These are phyloP conservation scores for Rhizophora apiculata DNA, from an alignment of 345 rosid genomes.

Conservation along the genomic window DNA sequence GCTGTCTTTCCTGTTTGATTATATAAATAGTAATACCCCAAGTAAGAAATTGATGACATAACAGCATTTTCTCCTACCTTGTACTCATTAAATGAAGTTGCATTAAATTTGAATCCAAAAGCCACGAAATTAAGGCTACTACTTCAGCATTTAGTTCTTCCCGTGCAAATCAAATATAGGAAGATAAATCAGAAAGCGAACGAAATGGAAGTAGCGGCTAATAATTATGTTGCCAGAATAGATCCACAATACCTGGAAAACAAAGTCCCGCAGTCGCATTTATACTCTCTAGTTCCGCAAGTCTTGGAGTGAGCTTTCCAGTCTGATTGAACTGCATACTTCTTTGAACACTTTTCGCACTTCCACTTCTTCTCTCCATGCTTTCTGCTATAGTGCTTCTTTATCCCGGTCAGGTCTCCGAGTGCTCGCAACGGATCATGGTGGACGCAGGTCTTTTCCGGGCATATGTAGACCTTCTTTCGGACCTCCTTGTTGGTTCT, in stretches of 20 bases:
- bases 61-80: neutral
- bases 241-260: conserved; percentile 66
- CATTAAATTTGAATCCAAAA: conserved; percentile 37
- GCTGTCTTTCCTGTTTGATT: conserved; percentile 73
- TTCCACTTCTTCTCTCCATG: conserved; percentile 98
- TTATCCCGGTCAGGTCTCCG: conserved; percentile 92
- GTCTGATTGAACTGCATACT: conserved; percentile 93
- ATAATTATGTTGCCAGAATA: too few relatives aligned
- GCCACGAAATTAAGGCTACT: conserved; percentile 19
- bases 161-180: neutral
- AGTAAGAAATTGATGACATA: conserved; percentile 12
- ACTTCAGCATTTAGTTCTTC: conserved; percentile 42
- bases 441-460: conserved; percentile 88
- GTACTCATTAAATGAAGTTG: conserved; percentile 19
- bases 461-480: conserved; percentile 86
- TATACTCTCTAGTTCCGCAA: conserved; percentile 93
- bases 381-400: conserved; percentile 89
- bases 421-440: conserved; percentile 84
- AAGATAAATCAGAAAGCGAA: neutral
- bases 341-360: conserved; percentile 95
- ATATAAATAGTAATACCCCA: neutral
- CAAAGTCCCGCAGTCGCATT: conserved; percentile 90
- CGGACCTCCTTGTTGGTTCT: conserved; percentile 61
- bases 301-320: conserved; percentile 98
- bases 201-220: neutral